Base-by-base conservation (phyloP, 441 rosid species). In the Euphorbia celastroides region DNA sequence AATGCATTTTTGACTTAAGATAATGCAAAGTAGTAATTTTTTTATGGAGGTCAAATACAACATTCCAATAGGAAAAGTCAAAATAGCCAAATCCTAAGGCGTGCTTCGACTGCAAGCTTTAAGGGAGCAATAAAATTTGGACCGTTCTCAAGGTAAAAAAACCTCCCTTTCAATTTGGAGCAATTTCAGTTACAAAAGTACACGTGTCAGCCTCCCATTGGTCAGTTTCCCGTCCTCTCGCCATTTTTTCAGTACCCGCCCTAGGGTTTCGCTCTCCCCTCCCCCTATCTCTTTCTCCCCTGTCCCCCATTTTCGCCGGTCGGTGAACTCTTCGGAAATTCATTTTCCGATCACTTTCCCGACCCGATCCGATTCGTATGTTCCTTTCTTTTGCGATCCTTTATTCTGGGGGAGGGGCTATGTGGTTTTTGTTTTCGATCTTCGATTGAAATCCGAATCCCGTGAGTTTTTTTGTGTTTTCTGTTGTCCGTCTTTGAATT, bases 251-350 rank as follows among this genome's bases (percentile, higher is more conserved):
- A 12, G 12, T 12, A 10, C n/a, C 34, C 16, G n/a, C 34, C 51
- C 54, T 67, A 55, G 56, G 62, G 60, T 55, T 66, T 42, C 54
- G 13, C 64, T 26, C 54, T 1, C 31, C 5, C 16, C 36, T 13
- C 12, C 44, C n/a, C 7, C 11, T 19, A 5, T 55, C 22, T 51
- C n/a, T 17, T 23, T 36, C 30, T 60, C 42, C 50, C 32, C 68
- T 50, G 14, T 36, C 50, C 20, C 34, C 48, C 31, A 70, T 32
- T n/a, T 74, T 52, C 64, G 54, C 74, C 73, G 88, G 88, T 74
- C 84, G 81, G 83, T 76, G 56, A 67, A 69, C 65, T 71, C 76
- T 65, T 78, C 76, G 72, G 79, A 81, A 69, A 72, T 76, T 62
- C 28, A 23, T 64, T 73, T 70, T 59, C 84, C 82, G 83, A 71